Evolutionary conservation across 139 green algal species (phyloP).

Genomic region (Picochlorum sp.): DNA sequence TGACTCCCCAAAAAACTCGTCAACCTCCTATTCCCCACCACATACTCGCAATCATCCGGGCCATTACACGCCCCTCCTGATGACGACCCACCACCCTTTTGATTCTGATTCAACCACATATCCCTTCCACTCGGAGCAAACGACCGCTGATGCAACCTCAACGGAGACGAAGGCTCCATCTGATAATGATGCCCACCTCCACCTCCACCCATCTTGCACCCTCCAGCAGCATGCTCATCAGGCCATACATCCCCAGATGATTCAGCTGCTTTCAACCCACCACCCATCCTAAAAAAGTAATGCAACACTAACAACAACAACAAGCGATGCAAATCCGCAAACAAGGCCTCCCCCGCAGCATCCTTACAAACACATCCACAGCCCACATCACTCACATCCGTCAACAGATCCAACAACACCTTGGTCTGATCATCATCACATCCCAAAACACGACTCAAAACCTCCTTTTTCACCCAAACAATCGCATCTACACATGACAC

Average conservation of each 20-base stretch:
- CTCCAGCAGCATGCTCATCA: not conserved
- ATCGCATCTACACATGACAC: too few species aligned
- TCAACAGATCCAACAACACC: not conserved
- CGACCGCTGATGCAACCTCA: slow-evolving; percentile 8
- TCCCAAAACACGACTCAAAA: not conserved
- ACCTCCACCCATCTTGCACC: too few species aligned
- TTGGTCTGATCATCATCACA: not conserved
- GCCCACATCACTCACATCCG: not conserved
- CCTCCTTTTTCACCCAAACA: not conserved
- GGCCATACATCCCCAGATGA: slow-evolving; percentile 59
- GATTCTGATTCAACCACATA: slow-evolving; percentile 2
- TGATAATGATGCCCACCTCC: not conserved
- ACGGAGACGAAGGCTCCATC: slow-evolving; percentile 17
- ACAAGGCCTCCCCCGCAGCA: not conserved
- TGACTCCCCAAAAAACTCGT: slow-evolving; percentile 26
- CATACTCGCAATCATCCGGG: too few species aligned
- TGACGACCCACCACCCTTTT: too few species aligned
- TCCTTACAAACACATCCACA: not conserved
- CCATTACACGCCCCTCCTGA: too few species aligned
- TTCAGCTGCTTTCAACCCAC: too few species aligned
- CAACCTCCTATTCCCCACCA: slow-evolving; percentile 16
- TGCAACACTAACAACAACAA: slow-evolving; percentile 61
- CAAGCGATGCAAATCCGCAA: slow-evolving; percentile 49
- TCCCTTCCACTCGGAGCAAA: too few species aligned
- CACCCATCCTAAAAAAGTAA: slow-evolving; percentile 34